Conservation (phyloP, 106 monocot genomes). For the Posidonia australis region DNA sequence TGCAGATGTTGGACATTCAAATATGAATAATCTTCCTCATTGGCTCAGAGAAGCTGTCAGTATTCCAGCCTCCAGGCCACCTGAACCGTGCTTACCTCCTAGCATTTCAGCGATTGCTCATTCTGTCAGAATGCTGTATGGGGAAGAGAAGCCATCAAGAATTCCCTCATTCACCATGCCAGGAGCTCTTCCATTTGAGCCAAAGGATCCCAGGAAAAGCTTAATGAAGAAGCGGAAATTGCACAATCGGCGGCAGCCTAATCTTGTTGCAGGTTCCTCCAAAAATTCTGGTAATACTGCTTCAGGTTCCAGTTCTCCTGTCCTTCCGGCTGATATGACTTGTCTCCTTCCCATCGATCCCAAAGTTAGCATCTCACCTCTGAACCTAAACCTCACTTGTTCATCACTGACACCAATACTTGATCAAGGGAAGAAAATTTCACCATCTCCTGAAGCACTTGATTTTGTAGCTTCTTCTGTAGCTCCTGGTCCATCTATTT, state of each 20-base stretch:
- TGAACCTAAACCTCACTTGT: conserved; percentile 43
- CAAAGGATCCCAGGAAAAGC: conserved; percentile 63
- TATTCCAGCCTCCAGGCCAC: conserved; percentile 31
- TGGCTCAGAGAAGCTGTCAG: conserved; percentile 88
- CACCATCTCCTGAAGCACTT: conserved; percentile 17
- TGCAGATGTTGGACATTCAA: conserved; percentile 22
- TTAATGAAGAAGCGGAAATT: conserved; percentile 51
- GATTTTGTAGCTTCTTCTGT: conserved; percentile 13
- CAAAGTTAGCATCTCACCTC: conserved; percentile 9
- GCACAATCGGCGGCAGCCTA: conserved; percentile 6
- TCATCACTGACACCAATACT: conserved; percentile 22
- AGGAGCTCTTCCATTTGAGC: conserved; percentile 37
- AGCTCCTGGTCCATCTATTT: conserved; percentile 11
- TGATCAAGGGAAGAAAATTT: not conserved
- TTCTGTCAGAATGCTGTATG: conserved; percentile 65
- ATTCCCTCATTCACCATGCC: conserved; percentile 70
- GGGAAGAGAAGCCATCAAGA: conserved; percentile 31
- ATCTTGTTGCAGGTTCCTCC: conserved; percentile 3
- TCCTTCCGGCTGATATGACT: not conserved
- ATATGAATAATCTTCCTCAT: conserved; percentile 72
- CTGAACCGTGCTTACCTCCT: conserved; percentile 46
- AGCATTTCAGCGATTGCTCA: conserved; percentile 63
- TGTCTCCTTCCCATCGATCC: not conserved
- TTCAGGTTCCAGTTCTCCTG: conserved; percentile 1
- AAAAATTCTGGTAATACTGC: conserved; percentile 8